phyloP scores from a whole-genome alignment of 2,329 filamentous ascomycete species.

The Epichloe bromicola region DNA sequence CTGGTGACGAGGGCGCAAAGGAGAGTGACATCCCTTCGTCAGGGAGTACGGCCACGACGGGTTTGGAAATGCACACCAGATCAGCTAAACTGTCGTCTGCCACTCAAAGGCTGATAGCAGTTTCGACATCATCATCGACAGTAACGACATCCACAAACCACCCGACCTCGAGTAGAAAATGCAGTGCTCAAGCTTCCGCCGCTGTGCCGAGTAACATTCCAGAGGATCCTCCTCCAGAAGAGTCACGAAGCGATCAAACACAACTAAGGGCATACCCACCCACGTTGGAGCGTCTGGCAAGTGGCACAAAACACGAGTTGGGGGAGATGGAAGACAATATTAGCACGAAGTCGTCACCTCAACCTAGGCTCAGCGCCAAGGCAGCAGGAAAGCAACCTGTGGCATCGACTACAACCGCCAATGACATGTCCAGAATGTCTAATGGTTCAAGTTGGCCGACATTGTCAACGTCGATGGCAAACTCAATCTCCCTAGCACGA shows the following conservation, averaged over 20 bases:
- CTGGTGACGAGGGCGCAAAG: slow-evolving; percentile 28
- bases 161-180: slow-evolving; percentile 30
- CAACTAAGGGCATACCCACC: slow-evolving; percentile 12
- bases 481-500: neutral
- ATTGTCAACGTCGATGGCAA: neutral
- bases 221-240: neutral
- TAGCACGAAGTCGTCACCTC: neutral
- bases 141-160: slow-evolving; percentile 23
- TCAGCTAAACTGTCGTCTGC: slow-evolving; percentile 12
- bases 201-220: slow-evolving; percentile 6
- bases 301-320: slow-evolving; percentile 1
- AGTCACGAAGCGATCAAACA: slow-evolving; percentile 9
- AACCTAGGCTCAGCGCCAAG: slow-evolving; percentile 26
- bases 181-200: slow-evolving; percentile 34
- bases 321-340: neutral
- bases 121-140: slow-evolving; percentile 21
- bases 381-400: slow-evolving; percentile 35
- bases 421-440: slow-evolving; percentile 7
- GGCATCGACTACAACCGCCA: slow-evolving; percentile 8
- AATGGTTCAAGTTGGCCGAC: slow-evolving; percentile 1
- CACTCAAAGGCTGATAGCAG: slow-evolving; percentile 30
- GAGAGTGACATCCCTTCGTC: slow-evolving; percentile 25
- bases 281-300: slow-evolving; percentile 14
- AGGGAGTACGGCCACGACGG: slow-evolving; percentile 23
- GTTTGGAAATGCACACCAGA: slow-evolving; percentile 17